Conservation (phyloP, 2,329 filamentous ascomycete genomes). For the Talaromyces sp. region DNA sequence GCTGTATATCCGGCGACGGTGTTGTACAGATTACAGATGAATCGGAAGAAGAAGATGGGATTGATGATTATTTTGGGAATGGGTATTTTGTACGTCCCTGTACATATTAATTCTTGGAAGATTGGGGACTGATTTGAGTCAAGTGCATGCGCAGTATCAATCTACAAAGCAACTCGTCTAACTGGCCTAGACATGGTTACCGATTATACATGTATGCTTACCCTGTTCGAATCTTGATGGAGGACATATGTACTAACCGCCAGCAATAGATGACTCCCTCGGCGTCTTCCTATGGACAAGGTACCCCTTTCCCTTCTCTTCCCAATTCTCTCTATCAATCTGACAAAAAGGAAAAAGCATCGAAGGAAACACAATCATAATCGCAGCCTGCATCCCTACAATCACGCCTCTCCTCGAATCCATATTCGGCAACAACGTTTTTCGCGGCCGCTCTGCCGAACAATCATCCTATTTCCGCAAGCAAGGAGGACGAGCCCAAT, state of each 20-base stretch:
- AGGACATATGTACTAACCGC: background rate
- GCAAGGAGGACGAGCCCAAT: background rate
- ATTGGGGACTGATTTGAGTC: background rate
- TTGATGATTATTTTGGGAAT: conserved; percentile 27
- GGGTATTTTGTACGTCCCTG: conserved; percentile 27
- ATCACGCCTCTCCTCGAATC: conserved; percentile 11
- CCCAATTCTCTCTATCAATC: background rate
- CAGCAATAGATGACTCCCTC: conserved; percentile 1
- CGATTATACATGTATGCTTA: conserved; percentile 14
- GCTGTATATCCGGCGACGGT: conserved; percentile 30
- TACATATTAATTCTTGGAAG: background rate
- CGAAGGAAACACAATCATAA: conserved; percentile 15
- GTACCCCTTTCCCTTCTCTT: background rate
- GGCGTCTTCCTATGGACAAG: conserved; percentile 14
- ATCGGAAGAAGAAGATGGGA: conserved; percentile 26
- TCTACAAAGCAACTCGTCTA: conserved; percentile 30
- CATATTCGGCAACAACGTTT: conserved; percentile 9
- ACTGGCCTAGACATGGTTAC: conserved; percentile 21
- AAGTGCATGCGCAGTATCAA: conserved; percentile 30
- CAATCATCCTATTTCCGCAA: background rate
- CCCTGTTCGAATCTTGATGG: too few relatives aligned
- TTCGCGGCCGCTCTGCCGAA: conserved; percentile 4
- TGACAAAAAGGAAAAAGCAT: background rate
- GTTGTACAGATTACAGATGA: conserved; percentile 30
- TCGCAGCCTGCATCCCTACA: conserved; percentile 16